These are phyloP conservation scores for Mychonastes homosphaera DNA, from an alignment of 139 green algal genomes.

Conservation along the genomic window DNA sequence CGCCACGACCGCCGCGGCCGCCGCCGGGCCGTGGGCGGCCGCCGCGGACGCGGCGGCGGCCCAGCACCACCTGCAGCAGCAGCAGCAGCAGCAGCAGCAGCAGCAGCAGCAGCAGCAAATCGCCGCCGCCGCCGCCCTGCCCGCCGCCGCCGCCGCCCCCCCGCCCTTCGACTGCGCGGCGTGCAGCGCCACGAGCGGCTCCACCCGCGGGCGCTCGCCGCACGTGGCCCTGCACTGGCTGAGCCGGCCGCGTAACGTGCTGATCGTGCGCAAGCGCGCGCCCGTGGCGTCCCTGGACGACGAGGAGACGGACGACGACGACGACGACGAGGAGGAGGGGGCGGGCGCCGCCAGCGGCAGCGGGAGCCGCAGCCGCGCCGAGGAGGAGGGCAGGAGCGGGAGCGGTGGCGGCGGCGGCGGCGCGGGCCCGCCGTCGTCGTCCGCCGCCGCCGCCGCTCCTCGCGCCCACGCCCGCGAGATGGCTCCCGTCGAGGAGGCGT, in stretches of 20 bases:
- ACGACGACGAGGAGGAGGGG: too few species aligned
- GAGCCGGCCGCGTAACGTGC: conserved; percentile 26
- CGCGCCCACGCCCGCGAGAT: too few species aligned
- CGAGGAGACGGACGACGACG: too few species aligned
- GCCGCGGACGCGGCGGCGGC: background rate
- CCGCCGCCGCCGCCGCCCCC: background rate
- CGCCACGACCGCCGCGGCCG: background rate
- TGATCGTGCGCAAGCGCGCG: conserved; percentile 39
- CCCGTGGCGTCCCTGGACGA: too few species aligned
- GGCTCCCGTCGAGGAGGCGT: conserved; percentile 6
- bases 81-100: conserved; percentile 5
- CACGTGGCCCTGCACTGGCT: conserved; percentile 53
- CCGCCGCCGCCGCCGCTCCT: too few species aligned
- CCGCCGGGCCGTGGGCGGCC: background rate
- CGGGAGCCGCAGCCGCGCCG: too few species aligned
- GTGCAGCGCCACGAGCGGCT: conserved; percentile 5
- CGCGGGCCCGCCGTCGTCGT: too few species aligned
- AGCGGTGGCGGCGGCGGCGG: too few species aligned
- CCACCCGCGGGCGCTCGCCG: background rate
- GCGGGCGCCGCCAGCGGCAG: too few species aligned
- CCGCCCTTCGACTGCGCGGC: background rate
- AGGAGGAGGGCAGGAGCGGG: too few species aligned
- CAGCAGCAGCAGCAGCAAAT: conserved; percentile 3
- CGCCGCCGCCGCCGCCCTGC: too few species aligned
- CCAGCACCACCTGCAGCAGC: conserved; percentile 1